phyloP scores from a whole-genome alignment of 2,329 filamentous ascomycete species.

The Ophiocordyceps camponoti-leonardi region DNA sequence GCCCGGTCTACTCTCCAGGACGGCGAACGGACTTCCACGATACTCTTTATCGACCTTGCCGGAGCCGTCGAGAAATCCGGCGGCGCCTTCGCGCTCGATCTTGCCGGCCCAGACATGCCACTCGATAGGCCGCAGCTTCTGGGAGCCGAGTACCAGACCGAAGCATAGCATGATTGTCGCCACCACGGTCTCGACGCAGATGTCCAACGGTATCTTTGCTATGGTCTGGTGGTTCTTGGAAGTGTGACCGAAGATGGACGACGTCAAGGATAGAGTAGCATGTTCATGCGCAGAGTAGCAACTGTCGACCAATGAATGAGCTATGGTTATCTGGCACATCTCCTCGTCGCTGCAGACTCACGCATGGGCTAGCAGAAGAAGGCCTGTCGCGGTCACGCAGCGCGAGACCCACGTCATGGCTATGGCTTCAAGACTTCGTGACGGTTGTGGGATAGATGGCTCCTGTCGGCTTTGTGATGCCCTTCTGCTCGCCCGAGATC shows the following conservation, averaged over 20 bases:
- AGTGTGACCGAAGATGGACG: conserved; percentile 22
- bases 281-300: conserved; percentile 96
- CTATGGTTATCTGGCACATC: not conserved
- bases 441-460: too few relatives aligned
- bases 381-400: conserved; percentile 53
- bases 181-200: conserved; percentile 69
- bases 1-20: conserved; percentile 62
- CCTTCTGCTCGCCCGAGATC: too few relatives aligned
- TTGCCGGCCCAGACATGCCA: conserved; percentile 71
- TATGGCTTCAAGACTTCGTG: too few relatives aligned
- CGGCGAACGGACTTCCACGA: conserved; percentile 61
- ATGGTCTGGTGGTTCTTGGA: conserved; percentile 16
- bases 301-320: conserved; percentile 28
- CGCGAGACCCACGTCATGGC: conserved; percentile 57
- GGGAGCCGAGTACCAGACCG: conserved; percentile 64
- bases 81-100: conserved; percentile 59
- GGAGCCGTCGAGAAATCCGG: conserved; percentile 35
- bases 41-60: conserved; percentile 55
- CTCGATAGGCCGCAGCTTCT: conserved; percentile 67
- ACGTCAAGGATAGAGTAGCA: conserved; percentile 49
- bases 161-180: conserved; percentile 67
- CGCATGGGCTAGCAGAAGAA: conserved; percentile 74
- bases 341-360: conserved; percentile 22
- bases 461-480: too few relatives aligned
- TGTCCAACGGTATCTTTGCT: conserved; percentile 59